Base-by-base conservation (phyloP, 2,329 filamentous ascomycete species). In the Talaromyces verruculosus region DNA sequence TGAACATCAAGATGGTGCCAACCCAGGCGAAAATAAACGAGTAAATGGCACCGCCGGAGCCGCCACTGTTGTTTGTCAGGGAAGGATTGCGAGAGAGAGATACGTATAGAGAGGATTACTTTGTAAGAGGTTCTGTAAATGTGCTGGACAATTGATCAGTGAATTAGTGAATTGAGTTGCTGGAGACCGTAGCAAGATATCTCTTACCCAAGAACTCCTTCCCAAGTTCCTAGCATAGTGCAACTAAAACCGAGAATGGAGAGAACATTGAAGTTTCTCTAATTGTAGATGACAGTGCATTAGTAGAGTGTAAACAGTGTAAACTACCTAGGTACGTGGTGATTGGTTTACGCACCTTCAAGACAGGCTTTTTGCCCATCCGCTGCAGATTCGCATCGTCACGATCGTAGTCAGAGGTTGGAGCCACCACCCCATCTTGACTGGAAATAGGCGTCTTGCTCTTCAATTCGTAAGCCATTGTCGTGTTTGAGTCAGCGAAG, bases 191-290 rank as follows among this genome's bases (percentile, higher is more conserved):
- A 63, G 35, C 22, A 35, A 47, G 25, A 45, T 47, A 49, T 58
- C 51, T 28, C 74, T 72, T 68, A 79, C 76, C 77, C 74, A 41
- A 80, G 63, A 65, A 78, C 74, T 4, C 76, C 77, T 67, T 80
- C 77, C 78, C 78, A 80, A 35, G 76, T 78, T 35, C 74, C 74
- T 77, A 79, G 79, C 55, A 80, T 69, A 8, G 77, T 77, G 49
- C 74, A 76, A 25, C 77, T 78, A 64, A 80, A 79, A 28, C 78
- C 78, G 22, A 79, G 71, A 39, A 78, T 79, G 1, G 77, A 78
- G 17, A 78, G 71, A 57, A 79, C 78, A 19, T 74, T 72, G 65
- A 79, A 80, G 59, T 79, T 80, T 67, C 78, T 73, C 76, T 79
- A 59, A 65, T 0, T 68, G 45, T 43, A 39, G 51, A 51, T n/a